A percentile compares a stretch with the other conserved stretches of the same genome.
phyloP scores from a whole-genome alignment of 208 protist genomes.

The Trypanosoma lewisi region DNA sequence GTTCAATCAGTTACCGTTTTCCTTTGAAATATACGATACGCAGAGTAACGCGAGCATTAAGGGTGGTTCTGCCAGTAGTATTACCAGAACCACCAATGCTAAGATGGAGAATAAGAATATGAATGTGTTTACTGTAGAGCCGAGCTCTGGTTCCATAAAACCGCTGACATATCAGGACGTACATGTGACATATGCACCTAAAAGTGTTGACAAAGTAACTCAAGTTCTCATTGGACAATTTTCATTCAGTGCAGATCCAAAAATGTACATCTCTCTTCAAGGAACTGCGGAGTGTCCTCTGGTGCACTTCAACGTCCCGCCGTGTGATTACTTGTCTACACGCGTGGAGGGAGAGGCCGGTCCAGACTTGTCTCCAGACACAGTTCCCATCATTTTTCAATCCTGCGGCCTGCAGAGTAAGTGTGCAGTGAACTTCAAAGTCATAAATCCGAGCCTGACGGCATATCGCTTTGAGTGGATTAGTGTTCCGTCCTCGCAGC shows the following conservation, averaged over 20 bases:
- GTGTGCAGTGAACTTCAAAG: slow-evolving; percentile 87
- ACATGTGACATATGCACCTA: slow-evolving; percentile 85
- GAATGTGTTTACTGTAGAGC: slow-evolving; percentile 73
- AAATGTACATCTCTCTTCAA: slow-evolving; percentile 61
- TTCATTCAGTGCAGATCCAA: slow-evolving; percentile 40
- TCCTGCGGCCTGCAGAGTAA: slow-evolving; percentile 87
- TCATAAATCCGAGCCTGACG: slow-evolving; percentile 94
- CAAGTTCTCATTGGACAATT: slow-evolving; percentile 55
- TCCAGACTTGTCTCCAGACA: slow-evolving; percentile 31
- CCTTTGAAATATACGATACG: slow-evolving; percentile 37
- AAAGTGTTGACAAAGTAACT: slow-evolving; percentile 43
- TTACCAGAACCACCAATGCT: neutral
- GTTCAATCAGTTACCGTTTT: slow-evolving; percentile 70
- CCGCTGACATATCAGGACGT: slow-evolving; percentile 51
- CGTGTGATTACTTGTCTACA: slow-evolving; percentile 85
- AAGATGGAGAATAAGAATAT: neutral
- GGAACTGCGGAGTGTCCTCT: slow-evolving; percentile 90
- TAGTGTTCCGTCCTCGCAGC: slow-evolving; percentile 33
- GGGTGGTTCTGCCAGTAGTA: neutral
- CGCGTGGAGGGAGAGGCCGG: slow-evolving; percentile 66
- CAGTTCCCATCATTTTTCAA: slow-evolving; percentile 77
- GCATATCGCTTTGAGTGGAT: slow-evolving; percentile 94
- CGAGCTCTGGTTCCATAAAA: slow-evolving; percentile 52
- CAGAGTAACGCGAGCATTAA: neutral
- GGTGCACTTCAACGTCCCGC: slow-evolving; percentile 95